Evolutionary conservation across 768 basidiomycete genomes (phyloP).

Genomic region (Suillus luteus): DNA sequence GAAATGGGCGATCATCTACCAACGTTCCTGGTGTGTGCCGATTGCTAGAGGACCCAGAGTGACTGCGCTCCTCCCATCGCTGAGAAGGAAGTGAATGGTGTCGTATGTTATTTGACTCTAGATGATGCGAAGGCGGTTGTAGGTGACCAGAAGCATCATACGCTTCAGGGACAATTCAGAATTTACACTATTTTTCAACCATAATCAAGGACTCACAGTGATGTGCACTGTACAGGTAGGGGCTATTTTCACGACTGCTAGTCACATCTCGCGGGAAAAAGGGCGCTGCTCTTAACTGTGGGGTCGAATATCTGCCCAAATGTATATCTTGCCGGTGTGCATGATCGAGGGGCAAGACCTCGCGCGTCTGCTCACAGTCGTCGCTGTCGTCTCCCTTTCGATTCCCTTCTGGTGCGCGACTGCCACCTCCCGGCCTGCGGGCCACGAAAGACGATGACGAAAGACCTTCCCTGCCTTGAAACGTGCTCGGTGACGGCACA

Average conservation of each 20-base stretch:
- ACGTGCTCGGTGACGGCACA: slow-evolving; percentile 19
- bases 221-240: neutral
- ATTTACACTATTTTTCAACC: neutral
- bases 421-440: slow-evolving; percentile 18
- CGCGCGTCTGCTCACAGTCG: slow-evolving; percentile 17
- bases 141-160: slow-evolving; percentile 21
- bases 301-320: neutral
- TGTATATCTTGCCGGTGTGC: slow-evolving; percentile 21
- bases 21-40: slow-evolving; percentile 15
- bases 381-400: slow-evolving; percentile 22
- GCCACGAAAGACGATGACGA: slow-evolving; percentile 37
- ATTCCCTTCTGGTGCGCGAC: slow-evolving; percentile 7
- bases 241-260: neutral
- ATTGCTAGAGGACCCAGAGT: slow-evolving; percentile 25
- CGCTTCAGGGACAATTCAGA: slow-evolving; percentile 4
- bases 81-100: slow-evolving; percentile 29
- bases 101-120: slow-evolving; percentile 26
- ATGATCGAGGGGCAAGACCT: slow-evolving; percentile 21
- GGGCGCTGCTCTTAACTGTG: slow-evolving; percentile 24
- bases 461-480: slow-evolving; percentile 44
- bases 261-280: slow-evolving; percentile 12
- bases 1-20: slow-evolving; percentile 22
- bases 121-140: slow-evolving; percentile 18
- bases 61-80: slow-evolving; percentile 27
- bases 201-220: slow-evolving; percentile 3